These are phyloP conservation scores for Gracilaria caudata DNA, from an alignment of 23 red algal genomes.

Conservation along the genomic window DNA sequence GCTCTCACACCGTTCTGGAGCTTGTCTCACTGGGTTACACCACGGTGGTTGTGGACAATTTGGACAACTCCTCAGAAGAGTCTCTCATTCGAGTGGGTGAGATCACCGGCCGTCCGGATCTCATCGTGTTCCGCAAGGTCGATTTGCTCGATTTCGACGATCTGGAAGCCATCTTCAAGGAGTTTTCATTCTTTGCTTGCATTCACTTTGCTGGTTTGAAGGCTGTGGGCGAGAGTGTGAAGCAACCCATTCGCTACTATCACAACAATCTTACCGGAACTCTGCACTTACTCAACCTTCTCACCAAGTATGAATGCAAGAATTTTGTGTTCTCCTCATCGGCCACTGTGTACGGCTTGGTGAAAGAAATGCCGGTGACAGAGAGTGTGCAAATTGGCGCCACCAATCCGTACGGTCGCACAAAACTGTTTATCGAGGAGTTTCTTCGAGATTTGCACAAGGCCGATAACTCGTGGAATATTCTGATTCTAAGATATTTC, in stretches of 20 bases:
- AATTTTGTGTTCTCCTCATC: slow-evolving; percentile 99
- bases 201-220: slow-evolving; percentile 99
- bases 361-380: slow-evolving; percentile 91
- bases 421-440: slow-evolving; percentile 99
- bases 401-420: slow-evolving; percentile 99
- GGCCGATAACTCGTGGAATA: slow-evolving; percentile 79
- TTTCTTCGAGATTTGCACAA: slow-evolving; percentile 91
- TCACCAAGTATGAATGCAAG: slow-evolving; percentile 84
- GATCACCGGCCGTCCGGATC: slow-evolving; percentile 83
- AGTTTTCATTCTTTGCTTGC: slow-evolving; percentile 83
- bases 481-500: slow-evolving; percentile 98
- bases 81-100: slow-evolving; percentile 87
- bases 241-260: slow-evolving; percentile 93
- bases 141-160: slow-evolving; percentile 80
- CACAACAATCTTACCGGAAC: slow-evolving; percentile 98
- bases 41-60: slow-evolving; percentile 92
- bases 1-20: slow-evolving; percentile 97
- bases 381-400: slow-evolving; percentile 84
- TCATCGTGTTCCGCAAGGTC: slow-evolving; percentile 82
- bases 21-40: slow-evolving; percentile 75
- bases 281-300: slow-evolving; percentile 81
- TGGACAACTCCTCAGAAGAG: slow-evolving; percentile 94
- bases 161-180: slow-evolving; percentile 82
- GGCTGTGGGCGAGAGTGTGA: slow-evolving; percentile 96
- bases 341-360: slow-evolving; percentile 96